phyloP scores from a whole-genome alignment of 2,329 filamentous ascomycete species.

The Dothistroma septosporum region DNA sequence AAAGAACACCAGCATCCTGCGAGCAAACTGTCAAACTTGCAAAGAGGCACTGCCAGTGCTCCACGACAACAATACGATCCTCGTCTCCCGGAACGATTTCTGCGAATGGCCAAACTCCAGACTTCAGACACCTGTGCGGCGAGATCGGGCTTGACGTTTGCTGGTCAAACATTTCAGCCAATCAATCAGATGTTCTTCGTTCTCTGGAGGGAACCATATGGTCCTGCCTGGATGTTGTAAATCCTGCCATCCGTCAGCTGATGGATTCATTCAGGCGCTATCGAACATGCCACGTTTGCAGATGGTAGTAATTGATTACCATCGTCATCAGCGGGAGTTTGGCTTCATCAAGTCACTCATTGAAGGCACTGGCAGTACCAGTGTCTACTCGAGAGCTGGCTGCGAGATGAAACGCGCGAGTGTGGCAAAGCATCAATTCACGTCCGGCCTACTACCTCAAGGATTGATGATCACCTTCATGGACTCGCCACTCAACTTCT shows the following conservation, averaged over 20 bases:
- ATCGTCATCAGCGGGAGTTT: conserved; percentile 18
- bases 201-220: conserved; percentile 17
- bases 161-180: conserved; percentile 18
- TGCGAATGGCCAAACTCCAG: conserved; percentile 14
- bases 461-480: conserved; percentile 10
- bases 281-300: conserved; percentile 11
- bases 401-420: conserved; percentile 8
- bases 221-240: conserved; percentile 18
- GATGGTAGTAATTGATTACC: conserved; percentile 15
- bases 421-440: conserved; percentile 12
- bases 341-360: conserved; percentile 17
- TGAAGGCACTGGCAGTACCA: conserved; percentile 9
- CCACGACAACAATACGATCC: conserved; percentile 43
- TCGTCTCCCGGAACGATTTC: conserved; percentile 20
- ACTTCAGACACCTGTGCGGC: conserved; percentile 18
- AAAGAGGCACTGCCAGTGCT: conserved; percentile 45
- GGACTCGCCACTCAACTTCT: conserved; percentile 7
- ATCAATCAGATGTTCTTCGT: conserved; percentile 21
- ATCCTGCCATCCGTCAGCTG: conserved; percentile 17
- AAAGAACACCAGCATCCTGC: conserved; percentile 30
- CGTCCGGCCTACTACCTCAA: conserved; percentile 3
- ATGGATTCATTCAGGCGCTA: conserved; percentile 14
- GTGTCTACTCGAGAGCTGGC: conserved; percentile 8
- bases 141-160: conserved; percentile 16
- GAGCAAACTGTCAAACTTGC: conserved; percentile 43